Evolutionary conservation across 331 rosid species (phyloP), one percentile per base, ranked within the genome.

Genomic region (Saraca asoca): DNA sequence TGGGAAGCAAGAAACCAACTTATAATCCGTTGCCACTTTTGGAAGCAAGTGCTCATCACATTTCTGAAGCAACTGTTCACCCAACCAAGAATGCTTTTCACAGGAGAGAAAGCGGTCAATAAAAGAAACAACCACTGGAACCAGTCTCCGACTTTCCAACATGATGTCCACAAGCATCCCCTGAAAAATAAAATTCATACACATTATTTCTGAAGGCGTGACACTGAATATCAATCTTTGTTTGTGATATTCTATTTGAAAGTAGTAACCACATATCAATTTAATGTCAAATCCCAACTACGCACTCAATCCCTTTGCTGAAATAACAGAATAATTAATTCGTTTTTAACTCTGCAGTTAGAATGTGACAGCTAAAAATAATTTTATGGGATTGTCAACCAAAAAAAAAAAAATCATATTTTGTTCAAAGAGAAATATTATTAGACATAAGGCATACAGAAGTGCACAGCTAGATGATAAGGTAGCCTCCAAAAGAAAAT

Each of bases 21-120:
- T 87, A 75, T 90, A 90, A 79, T 86, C 93, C 72, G 85, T 76
- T 69, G 42, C 79, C 78, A 86, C 90, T 85, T 86, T 93, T 42
- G 90, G 88, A 69, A 90, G 90, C 82, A 93, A 86, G 69, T 83
- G 84, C 88, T 81, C 83, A 75, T 93, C 96, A 79, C 90, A 82
- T 56, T 83, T 81, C 85, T 90, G 98, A 74, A 93, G 96, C 66
- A 93, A 76, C 77, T 85, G 73, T 79, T 90, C 97, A 64, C 96
- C 98, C 80, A 93, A 75, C 97, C 90, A 84, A 51, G 39, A 52
- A 79, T 93, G 98, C 80, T 86, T 93, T 70, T 78, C 82, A 76
- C 98, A 93, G 46, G 86, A 81, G 71, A 87, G 80, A 69, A 93
- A 84, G 50, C 96, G 96, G 77, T 88, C 96, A 54, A 82, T 74